Conservation (phyloP, 2,329 filamentous ascomycete genomes). For the Fusarium longipes region DNA sequence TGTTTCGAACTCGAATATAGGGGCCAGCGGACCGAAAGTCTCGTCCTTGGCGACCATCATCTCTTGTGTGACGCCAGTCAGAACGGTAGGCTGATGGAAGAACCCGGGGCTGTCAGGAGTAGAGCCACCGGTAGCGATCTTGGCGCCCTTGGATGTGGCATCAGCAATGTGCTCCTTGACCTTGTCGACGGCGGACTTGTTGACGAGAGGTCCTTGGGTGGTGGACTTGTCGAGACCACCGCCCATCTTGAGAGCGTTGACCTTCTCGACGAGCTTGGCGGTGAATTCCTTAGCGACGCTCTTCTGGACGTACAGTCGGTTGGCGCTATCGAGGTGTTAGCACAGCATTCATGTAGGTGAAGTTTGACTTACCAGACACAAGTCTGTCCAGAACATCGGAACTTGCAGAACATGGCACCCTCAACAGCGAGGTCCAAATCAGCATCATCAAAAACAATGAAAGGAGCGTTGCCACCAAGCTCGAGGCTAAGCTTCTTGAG, state of each 20-base stretch:
- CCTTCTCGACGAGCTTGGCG: conserved; percentile 46
- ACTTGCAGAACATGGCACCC: conserved; percentile 60
- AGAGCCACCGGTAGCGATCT: conserved; percentile 69
- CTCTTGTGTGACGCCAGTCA: conserved; percentile 62
- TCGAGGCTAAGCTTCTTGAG: conserved; percentile 77
- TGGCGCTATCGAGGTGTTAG: conserved; percentile 45
- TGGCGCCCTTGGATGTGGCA: conserved; percentile 69
- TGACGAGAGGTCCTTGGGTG: conserved; percentile 62
- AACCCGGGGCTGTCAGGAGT: conserved; percentile 69
- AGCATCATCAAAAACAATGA: conserved; percentile 74
- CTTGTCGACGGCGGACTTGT: conserved; percentile 71
- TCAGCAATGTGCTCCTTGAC: conserved; percentile 71
- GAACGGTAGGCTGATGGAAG: conserved; percentile 79
- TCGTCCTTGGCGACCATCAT: conserved; percentile 49
- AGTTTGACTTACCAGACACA: conserved; percentile 62
- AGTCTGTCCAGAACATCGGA: conserved; percentile 66
- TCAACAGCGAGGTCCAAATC: conserved; percentile 70
- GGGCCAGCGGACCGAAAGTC: conserved; percentile 49
- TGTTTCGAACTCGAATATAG: conserved; percentile 49
- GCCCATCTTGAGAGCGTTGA: conserved; percentile 48
- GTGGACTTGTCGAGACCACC: conserved; percentile 41
- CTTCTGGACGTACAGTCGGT: conserved; percentile 52
- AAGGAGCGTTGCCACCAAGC: conserved; percentile 75
- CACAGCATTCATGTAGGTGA: too few relatives aligned
- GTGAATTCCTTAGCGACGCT: conserved; percentile 48